These are phyloP conservation scores for Plasmodium falciparum DNA, from an alignment of 169 alveolate genomes.

Conservation along the genomic window DNA sequence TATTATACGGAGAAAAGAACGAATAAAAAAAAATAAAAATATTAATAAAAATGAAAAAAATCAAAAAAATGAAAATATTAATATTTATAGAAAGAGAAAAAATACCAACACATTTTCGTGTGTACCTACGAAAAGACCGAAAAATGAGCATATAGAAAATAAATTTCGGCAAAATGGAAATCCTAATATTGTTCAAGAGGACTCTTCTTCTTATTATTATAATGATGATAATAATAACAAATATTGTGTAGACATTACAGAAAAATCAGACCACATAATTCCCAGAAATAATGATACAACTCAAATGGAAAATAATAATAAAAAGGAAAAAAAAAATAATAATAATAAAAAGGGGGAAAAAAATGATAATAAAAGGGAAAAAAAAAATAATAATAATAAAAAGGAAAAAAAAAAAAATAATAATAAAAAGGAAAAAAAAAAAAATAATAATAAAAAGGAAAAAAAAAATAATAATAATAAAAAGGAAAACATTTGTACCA, in stretches of 20 bases:
- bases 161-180: background rate
- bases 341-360: background rate
- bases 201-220: too few species aligned
- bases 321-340: too few species aligned
- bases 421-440: background rate
- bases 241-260: too few species aligned
- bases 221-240: too few species aligned
- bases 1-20: background rate
- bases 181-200: too few species aligned
- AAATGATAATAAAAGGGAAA: too few species aligned
- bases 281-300: background rate
- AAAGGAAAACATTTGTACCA: background rate
- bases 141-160: background rate
- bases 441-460: background rate
- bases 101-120: background rate
- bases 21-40: background rate
- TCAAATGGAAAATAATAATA: background rate
- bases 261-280: too few species aligned
- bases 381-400: background rate
- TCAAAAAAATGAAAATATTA: background rate
- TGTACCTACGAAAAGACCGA: background rate
- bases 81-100: conserved; percentile 6
- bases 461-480: background rate
- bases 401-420: background rate
- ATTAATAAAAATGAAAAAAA: background rate